Percentiles rank a stretch among this genome's conserved stretches.
phyloP scores from a whole-genome alignment of 1,284 basidiomycete species.

The Ganoderma sp. region DNA sequence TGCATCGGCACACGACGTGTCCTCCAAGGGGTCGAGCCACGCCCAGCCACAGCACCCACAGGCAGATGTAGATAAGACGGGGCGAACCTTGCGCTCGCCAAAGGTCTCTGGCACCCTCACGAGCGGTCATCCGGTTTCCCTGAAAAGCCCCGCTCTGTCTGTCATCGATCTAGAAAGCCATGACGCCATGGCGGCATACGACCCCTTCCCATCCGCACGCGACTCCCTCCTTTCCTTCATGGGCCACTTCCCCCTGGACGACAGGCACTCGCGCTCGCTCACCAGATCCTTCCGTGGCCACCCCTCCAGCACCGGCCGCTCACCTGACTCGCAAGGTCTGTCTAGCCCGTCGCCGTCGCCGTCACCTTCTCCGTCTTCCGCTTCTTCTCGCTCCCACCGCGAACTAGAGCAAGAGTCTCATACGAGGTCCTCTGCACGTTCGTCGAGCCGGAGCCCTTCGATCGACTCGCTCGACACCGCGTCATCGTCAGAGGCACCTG shows the following conservation, averaged over 20 bases:
- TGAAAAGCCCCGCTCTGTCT: conserved; percentile 30
- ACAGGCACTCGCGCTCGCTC: conserved; percentile 23
- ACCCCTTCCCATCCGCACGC: conserved; percentile 28
- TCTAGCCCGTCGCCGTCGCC: conserved; percentile 13
- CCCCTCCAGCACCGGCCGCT: conserved; percentile 10
- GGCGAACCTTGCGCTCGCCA: conserved; percentile 24
- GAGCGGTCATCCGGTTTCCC: conserved; percentile 17
- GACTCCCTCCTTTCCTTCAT: conserved; percentile 31
- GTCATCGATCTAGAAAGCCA: conserved; percentile 27
- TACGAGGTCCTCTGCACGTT: conserved; percentile 23
- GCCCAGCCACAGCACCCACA: not conserved
- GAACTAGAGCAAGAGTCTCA: conserved; percentile 19
- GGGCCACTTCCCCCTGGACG: conserved; percentile 18
- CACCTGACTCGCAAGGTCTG: conserved; percentile 8
- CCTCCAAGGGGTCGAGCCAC: not conserved
- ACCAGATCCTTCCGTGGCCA: conserved; percentile 21
- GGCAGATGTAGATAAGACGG: conserved; percentile 13
- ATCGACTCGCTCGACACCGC: conserved; percentile 40
- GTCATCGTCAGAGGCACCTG: conserved; percentile 37
- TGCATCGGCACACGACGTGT: conserved; percentile 12
- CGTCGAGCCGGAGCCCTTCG: conserved; percentile 36
- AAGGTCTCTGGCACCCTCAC: conserved; percentile 19
- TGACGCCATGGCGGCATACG: conserved; percentile 24
- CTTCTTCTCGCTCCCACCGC: conserved; percentile 12
- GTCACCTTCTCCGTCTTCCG: conserved; percentile 15